A percentile compares a stretch with the other conserved stretches of the same genome.
Conservation (phyloP, 2,329 filamentous ascomycete species). For the Ilyonectria sp. region DNA sequence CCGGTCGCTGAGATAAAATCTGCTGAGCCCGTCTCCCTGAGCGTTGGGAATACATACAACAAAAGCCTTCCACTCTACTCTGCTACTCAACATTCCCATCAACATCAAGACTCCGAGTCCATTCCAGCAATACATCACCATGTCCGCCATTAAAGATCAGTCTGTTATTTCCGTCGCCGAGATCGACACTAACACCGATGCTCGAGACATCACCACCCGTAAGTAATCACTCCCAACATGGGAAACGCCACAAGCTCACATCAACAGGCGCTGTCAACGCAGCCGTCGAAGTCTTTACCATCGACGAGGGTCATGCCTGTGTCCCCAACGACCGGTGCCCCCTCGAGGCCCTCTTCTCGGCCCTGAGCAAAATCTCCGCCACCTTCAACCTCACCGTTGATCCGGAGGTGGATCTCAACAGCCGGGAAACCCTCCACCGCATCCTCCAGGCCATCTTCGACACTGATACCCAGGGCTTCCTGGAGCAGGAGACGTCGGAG, state of each 20-base stretch:
- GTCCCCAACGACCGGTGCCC: slow-evolving; percentile 45
- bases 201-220: slow-evolving; percentile 33
- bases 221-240: slow-evolving; percentile 11
- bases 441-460: slow-evolving; percentile 49
- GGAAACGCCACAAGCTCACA: slow-evolving; percentile 31
- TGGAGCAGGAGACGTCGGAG: slow-evolving; percentile 47
- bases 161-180: slow-evolving; percentile 38
- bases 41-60: slow-evolving; percentile 1
- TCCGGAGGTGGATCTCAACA: slow-evolving; percentile 43
- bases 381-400: slow-evolving; percentile 45
- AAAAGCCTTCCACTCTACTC: slow-evolving; percentile 20
- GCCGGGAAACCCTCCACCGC: slow-evolving; percentile 45
- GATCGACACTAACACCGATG: slow-evolving; percentile 32
- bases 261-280: slow-evolving; percentile 41
- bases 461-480: slow-evolving; percentile 44
- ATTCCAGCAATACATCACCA: slow-evolving; percentile 30
- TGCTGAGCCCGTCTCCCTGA: slow-evolving; percentile 32
- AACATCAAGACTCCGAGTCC: slow-evolving; percentile 8
- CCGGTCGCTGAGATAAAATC: slow-evolving; percentile 38
- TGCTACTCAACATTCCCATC: slow-evolving; percentile 4
- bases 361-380: slow-evolving; percentile 40
- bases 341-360: slow-evolving; percentile 43
- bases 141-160: slow-evolving; percentile 44
- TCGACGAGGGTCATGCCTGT: slow-evolving; percentile 42
- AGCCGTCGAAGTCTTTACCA: slow-evolving; percentile 42